Percentiles rank a stretch among this genome's conserved stretches.
Evolutionary conservation across 2,329 filamentous ascomycete species (phyloP).

Genomic region (Xylariaceae sp.): DNA sequence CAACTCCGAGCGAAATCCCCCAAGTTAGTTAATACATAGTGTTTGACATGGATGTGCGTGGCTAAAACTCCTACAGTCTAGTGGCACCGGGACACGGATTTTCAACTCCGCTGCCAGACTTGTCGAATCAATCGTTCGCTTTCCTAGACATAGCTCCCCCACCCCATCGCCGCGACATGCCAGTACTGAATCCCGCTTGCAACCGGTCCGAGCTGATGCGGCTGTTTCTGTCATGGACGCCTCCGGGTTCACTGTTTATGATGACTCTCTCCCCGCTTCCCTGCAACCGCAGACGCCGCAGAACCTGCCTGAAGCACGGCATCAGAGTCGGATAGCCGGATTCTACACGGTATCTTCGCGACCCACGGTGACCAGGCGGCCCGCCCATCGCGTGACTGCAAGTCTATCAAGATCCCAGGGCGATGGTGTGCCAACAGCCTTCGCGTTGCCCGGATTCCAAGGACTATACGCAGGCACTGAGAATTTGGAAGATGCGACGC

Average conservation of each 20-base stretch:
- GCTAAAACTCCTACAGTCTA: constrained; percentile 20
- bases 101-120: constrained; percentile 30
- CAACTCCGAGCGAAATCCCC: constrained; percentile 8
- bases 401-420: constrained; percentile 22
- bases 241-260: constrained; percentile 41
- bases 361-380: constrained; percentile 16
- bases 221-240: constrained; percentile 14
- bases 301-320: constrained; percentile 47
- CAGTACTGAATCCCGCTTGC: constrained; percentile 14
- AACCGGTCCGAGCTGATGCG: constrained; percentile 16
- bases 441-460: constrained; percentile 42
- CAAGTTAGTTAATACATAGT: constrained; percentile 12
- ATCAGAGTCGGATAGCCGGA: constrained; percentile 41
- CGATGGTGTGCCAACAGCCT: constrained; percentile 36
- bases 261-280: constrained; percentile 42
- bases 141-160: constrained; percentile 20
- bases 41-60: background rate
- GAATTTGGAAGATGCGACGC: constrained; percentile 42
- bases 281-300: constrained; percentile 49
- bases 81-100: constrained; percentile 21
- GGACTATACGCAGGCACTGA: constrained; percentile 48
- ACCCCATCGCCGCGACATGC: constrained; percentile 14
- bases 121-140: constrained; percentile 26
- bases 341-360: constrained; percentile 42
- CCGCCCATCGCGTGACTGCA: constrained; percentile 11